Evolutionary conservation across 768 basidiomycete species (phyloP), one percentile per base, ranked within the genome.

Genomic region (Termitomyces sp.): DNA sequence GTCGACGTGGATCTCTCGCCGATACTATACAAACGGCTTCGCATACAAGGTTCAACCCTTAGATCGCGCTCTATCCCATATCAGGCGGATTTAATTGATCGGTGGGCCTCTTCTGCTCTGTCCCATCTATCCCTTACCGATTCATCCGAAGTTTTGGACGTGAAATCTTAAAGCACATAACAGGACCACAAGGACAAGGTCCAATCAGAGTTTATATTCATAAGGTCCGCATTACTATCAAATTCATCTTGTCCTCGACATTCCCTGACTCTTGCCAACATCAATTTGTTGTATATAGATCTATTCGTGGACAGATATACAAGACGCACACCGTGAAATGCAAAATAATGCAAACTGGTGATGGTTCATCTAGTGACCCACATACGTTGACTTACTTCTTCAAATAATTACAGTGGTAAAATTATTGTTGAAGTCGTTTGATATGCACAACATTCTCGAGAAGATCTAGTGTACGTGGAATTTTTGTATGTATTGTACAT

Each of bases 21-120:
- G 10, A 81, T 97, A 54, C 74, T 96, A 57, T 85, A 77, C 70
- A 98, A 95, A 74, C 85, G 94, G 18, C 82, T 97, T 52, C 85
- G 86, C 26, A 87, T 98, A 52, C 87, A 93, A 70, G 94, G 94
- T 22, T 91, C 92, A 22, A 96, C 93, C 2, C 74, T 97, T 32
- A 85, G 94, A 24, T 83, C 87, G 32, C 84, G 92, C 46, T 80
- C 83, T 26, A 65, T 77, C n/a, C 75, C 79, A 60, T 97, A 96
- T 70, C 93, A 97, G 70, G 77, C 81, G 3, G 80, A 88, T 22
- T 76, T 96, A 51, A 79, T 91, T 55, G 68, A 71, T 44, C 78
- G 76, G 88, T 85, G 60, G 50, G 76, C 65, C 26, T 52, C 18
- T 33, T 10, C 14, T 41, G 40, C 40, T 41, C 5, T 35, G 18